Conservation (phyloP, 2,329 filamentous ascomycete genomes). For the Claviceps sp. region DNA sequence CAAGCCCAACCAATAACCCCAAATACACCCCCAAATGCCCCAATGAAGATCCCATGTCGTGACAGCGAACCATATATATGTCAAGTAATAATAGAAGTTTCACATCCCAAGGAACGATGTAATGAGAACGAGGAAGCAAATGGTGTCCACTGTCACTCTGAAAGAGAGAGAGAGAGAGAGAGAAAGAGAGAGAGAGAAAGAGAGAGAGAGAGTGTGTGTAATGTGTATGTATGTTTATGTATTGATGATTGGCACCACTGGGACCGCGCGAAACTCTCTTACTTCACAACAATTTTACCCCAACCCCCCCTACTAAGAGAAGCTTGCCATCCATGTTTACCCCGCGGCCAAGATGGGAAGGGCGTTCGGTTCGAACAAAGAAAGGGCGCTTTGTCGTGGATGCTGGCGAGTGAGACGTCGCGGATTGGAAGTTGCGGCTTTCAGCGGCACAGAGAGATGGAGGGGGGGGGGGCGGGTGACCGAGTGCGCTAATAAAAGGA, state of each 20-base stretch:
- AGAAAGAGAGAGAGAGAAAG: too few relatives aligned
- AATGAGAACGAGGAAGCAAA: neutral
- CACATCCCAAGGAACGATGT: too few relatives aligned
- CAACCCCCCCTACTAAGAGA: too few relatives aligned
- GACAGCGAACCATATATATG: too few relatives aligned
- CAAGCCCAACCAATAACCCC: conserved; percentile 21
- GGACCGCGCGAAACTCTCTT: conserved; percentile 4
- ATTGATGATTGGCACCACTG: neutral
- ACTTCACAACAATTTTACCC: neutral
- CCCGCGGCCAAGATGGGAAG: too few relatives aligned
- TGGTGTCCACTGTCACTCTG: neutral
- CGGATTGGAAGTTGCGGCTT: conserved; percentile 8
- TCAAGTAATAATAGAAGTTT: too few relatives aligned
- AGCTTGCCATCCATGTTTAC: too few relatives aligned
- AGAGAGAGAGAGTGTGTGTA: neutral
- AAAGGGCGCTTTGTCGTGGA: too few relatives aligned
- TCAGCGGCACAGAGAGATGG: conserved; percentile 2
- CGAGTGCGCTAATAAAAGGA: too few relatives aligned
- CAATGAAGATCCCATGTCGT: conserved; percentile 15
- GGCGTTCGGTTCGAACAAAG: too few relatives aligned
- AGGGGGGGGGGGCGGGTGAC: neutral
- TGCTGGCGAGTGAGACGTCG: conserved; percentile 4
- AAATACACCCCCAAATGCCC: conserved; percentile 28
- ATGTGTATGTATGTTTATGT: too few relatives aligned
- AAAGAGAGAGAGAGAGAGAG: too few relatives aligned